Percentiles rank a stretch among this genome's conserved stretches.
Evolutionary conservation across 148 eudicot species (phyloP).

Genomic region (Mesembryanthemum crystallinum): DNA sequence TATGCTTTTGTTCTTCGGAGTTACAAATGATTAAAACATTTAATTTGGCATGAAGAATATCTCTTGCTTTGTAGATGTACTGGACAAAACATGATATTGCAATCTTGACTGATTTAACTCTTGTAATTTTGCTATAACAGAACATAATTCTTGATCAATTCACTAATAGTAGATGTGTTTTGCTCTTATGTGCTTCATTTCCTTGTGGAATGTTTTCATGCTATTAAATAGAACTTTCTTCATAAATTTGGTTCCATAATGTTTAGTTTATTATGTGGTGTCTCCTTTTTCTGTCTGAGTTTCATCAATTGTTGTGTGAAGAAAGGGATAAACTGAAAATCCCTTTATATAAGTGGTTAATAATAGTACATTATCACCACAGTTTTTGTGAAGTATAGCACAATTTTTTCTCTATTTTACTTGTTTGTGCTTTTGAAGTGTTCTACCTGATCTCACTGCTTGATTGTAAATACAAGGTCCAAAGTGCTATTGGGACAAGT

Average conservation of each 20-base stretch:
- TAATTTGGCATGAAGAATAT: neutral
- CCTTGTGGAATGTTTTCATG: neutral
- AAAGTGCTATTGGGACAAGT: conserved; percentile 32
- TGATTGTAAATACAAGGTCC: conserved; percentile 29
- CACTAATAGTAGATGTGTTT: neutral
- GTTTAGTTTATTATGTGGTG: neutral
- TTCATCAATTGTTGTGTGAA: neutral
- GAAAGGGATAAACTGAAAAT: neutral
- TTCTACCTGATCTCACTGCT: conserved; percentile 13
- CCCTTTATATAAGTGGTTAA: no score
- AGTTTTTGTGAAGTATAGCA: neutral
- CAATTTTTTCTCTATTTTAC: neutral
- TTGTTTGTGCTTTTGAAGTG: neutral
- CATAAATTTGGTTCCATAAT: neutral
- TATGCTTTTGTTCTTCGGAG: no score
- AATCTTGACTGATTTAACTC: neutral
- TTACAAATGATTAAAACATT: neutral
- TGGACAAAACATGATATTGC: conserved; percentile 7
- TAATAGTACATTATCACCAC: neutral
- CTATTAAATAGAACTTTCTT: conserved; percentile 7
- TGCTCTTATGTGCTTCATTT: neutral
- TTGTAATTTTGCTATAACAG: neutral
- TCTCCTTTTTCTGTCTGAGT: neutral
- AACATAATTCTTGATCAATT: neutral
- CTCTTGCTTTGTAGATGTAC: neutral